Percentiles rank a stretch among this genome's conserved stretches.
phyloP scores from a whole-genome alignment of 768 basidiomycete species.

The Suillus alpinus region DNA sequence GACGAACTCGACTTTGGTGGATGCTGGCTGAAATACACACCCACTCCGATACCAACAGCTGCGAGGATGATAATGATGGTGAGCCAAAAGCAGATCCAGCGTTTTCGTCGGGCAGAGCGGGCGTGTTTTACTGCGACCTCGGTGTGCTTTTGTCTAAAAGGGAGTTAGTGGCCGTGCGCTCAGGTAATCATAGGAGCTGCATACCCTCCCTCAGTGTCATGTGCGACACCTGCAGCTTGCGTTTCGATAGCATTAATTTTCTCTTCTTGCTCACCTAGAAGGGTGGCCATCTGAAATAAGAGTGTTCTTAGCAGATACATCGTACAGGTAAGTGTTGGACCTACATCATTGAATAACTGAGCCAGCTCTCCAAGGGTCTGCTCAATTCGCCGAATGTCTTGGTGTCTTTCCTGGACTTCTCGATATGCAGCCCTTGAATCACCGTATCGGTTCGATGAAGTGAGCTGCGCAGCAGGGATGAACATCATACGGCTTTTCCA shows the following conservation, averaged over 20 bases:
- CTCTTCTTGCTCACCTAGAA: slow-evolving; percentile 81
- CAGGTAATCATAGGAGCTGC: slow-evolving; percentile 19
- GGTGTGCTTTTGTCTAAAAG: slow-evolving; percentile 54
- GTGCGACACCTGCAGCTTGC: slow-evolving; percentile 59
- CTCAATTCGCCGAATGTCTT: slow-evolving; percentile 83
- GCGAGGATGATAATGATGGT: slow-evolving; percentile 58
- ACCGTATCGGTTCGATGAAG: slow-evolving; percentile 76
- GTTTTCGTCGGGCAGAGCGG: slow-evolving; percentile 69
- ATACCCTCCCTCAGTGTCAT: slow-evolving; percentile 71
- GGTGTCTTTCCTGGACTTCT: slow-evolving; percentile 87
- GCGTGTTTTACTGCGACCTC: slow-evolving; percentile 68
- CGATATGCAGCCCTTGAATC: slow-evolving; percentile 78
- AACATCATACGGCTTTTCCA: neutral
- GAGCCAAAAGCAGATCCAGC: slow-evolving; percentile 83
- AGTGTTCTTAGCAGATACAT: slow-evolving; percentile 3
- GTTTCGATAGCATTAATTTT: slow-evolving; percentile 61
- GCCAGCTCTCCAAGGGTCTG: slow-evolving; percentile 85
- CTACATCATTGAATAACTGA: slow-evolving; percentile 81
- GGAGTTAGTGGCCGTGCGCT: neutral
- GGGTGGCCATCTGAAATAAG: slow-evolving; percentile 61
- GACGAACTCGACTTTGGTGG: neutral
- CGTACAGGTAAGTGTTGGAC: slow-evolving; percentile 15
- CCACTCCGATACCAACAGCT: slow-evolving; percentile 26
- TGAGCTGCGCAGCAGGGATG: slow-evolving; percentile 44
- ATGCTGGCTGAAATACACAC: slow-evolving; percentile 24